These are phyloP conservation scores for Fusarium dlaminii DNA, from an alignment of 2,329 filamentous ascomycete genomes.

Conservation along the genomic window DNA sequence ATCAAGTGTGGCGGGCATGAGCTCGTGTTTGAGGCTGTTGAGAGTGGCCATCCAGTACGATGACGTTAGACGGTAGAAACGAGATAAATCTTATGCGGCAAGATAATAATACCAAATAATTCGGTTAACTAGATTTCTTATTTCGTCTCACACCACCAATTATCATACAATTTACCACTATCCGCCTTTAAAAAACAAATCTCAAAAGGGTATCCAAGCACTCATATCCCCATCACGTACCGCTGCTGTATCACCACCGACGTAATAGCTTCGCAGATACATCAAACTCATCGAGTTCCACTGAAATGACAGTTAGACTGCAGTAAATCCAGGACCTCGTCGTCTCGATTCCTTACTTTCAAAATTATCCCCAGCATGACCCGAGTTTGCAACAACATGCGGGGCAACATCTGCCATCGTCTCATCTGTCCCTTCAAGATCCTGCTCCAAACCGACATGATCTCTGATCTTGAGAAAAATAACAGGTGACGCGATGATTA, in stretches of 20 bases:
- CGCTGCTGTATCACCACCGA: background rate
- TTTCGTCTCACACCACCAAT: accelerated
- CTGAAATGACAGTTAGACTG: slow-evolving; percentile 5
- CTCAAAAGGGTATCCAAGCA: background rate
- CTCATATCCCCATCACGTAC: accelerated
- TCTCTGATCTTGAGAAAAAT: slow-evolving; percentile 83
- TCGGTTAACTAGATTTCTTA: background rate
- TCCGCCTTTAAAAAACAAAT: accelerated
- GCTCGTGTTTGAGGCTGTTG: background rate
- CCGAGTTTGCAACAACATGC: background rate
- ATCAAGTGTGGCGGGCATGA: background rate
- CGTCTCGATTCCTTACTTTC: background rate
- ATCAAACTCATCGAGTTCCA: background rate
- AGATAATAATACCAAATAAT: accelerated
- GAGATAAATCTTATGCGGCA: background rate
- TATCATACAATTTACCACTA: accelerated
- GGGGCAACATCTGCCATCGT: slow-evolving; percentile 73
- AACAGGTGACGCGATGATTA: slow-evolving; percentile 81
- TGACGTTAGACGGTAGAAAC: background rate
- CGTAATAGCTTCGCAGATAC: background rate
- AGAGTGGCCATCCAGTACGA: accelerated
- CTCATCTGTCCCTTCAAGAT: slow-evolving; percentile 86
- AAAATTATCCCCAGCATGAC: background rate
- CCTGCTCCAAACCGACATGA: slow-evolving; percentile 77
- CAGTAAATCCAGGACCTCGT: background rate